phyloP scores from a whole-genome alignment of 2,329 filamentous ascomycete species.

The Epichloe baconii region DNA sequence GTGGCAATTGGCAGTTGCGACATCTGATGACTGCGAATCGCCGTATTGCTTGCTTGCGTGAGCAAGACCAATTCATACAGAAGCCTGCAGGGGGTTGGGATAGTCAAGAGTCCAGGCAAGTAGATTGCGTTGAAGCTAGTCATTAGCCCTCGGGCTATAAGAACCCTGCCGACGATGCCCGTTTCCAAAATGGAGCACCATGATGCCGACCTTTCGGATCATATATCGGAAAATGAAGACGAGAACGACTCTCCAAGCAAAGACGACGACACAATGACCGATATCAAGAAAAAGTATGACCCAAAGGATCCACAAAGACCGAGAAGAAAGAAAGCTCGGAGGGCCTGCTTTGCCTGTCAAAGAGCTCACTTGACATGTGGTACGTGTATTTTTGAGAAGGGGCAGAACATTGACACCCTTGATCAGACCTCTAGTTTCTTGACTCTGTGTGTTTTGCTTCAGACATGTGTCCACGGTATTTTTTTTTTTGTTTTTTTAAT shows the following conservation, averaged over 20 bases:
- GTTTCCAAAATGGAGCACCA: conserved; percentile 36
- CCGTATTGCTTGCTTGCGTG: conserved; percentile 18
- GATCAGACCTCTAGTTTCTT: background rate
- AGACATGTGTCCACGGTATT: background rate
- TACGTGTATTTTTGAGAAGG: conserved; percentile 40
- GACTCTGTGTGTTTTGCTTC: background rate
- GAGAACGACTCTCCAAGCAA: conserved; percentile 34
- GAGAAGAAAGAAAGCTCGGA: conserved; percentile 84
- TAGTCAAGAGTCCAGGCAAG: background rate
- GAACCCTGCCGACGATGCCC: conserved; percentile 38
- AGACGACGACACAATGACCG: conserved; percentile 37
- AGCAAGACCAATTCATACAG: conserved; percentile 2
- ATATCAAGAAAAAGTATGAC: conserved; percentile 56
- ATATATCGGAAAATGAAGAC: conserved; percentile 46
- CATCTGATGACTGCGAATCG: conserved; percentile 7
- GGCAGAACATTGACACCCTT: too few relatives aligned
- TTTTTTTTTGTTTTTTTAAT: too few relatives aligned
- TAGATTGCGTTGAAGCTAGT: background rate
- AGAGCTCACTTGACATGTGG: conserved; percentile 95
- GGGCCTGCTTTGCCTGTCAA: conserved; percentile 95
- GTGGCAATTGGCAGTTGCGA: conserved; percentile 1
- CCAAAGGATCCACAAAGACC: conserved; percentile 85
- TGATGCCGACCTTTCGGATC: conserved; percentile 43
- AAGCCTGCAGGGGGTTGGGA: conserved; percentile 1
- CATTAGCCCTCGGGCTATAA: conserved; percentile 26